Evolutionary conservation across 371 early-diverging fungal species (phyloP).

Genomic region (Mucor lusitanicus): DNA sequence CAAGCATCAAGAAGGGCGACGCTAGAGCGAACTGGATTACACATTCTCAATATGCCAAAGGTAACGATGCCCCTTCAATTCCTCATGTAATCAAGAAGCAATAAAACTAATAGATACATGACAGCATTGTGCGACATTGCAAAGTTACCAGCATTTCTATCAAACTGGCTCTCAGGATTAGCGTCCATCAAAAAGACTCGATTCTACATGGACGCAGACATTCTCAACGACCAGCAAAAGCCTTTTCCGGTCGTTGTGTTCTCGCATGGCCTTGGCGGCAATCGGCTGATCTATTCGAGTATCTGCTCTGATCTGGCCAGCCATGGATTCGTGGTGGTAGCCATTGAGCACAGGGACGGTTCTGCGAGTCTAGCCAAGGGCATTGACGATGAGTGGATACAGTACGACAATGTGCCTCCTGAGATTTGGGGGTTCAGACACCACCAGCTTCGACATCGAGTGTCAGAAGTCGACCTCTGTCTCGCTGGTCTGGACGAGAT

Average conservation of each 20-base stretch:
- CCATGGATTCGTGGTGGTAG: slow-evolving; percentile 52
- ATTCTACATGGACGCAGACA: slow-evolving; percentile 15
- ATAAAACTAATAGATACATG: not conserved
- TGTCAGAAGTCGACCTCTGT: slow-evolving; percentile 36
- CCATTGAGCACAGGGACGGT: slow-evolving; percentile 60
- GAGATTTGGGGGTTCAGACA: slow-evolving; percentile 32
- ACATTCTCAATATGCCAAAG: slow-evolving; percentile 16
- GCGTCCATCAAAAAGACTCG: slow-evolving; percentile 14
- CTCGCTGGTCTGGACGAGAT: slow-evolving; percentile 5
- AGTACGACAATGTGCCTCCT: slow-evolving; percentile 18
- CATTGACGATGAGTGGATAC: slow-evolving; percentile 15
- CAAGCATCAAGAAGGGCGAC: slow-evolving; percentile 14
- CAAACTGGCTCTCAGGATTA: slow-evolving; percentile 17
- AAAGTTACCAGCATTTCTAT: slow-evolving; percentile 11
- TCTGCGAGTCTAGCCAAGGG: slow-evolving; percentile 34
- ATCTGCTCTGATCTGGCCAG: slow-evolving; percentile 55
- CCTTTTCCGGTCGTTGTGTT: slow-evolving; percentile 38
- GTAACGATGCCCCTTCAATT: not conserved
- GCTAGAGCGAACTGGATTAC: slow-evolving; percentile 17
- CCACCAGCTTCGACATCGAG: slow-evolving; percentile 40
- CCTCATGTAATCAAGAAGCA: not conserved
- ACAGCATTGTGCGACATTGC: slow-evolving; percentile 15
- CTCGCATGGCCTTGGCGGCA: slow-evolving; percentile 52
- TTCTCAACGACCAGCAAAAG: not conserved
- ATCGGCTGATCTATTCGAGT: slow-evolving; percentile 44